Conservation (phyloP, 495 filamentous ascomycete genomes). For the Astrocystis sublimbata region DNA sequence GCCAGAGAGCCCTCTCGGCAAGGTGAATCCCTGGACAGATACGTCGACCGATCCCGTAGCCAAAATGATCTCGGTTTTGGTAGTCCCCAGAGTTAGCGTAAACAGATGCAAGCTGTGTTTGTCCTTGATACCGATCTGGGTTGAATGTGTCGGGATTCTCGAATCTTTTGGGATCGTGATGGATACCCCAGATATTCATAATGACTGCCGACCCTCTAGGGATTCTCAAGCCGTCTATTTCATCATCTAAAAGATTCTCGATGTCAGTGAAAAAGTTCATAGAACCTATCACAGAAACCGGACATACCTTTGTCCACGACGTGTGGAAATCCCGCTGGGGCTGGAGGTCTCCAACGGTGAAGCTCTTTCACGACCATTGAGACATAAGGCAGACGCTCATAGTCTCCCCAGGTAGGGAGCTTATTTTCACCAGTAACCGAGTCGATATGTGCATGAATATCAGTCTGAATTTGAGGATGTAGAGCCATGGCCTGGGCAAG, state of each 20-base stretch:
- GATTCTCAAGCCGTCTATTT: slow-evolving; percentile 43
- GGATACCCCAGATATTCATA: slow-evolving; percentile 44
- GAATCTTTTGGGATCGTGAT: slow-evolving; percentile 35
- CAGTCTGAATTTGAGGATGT: slow-evolving; percentile 25
- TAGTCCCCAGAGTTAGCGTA: neutral
- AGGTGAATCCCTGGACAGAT: slow-evolving; percentile 59
- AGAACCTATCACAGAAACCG: no score
- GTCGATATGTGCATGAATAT: slow-evolving; percentile 24
- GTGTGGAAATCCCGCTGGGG: slow-evolving; percentile 36
- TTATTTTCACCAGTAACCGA: slow-evolving; percentile 35
- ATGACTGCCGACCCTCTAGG: slow-evolving; percentile 46
- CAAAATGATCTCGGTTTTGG: slow-evolving; percentile 48
- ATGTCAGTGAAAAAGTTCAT: no score
- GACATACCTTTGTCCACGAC: slow-evolving; percentile 16
- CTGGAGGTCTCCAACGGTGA: slow-evolving; percentile 40
- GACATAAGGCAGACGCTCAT: slow-evolving; percentile 43
- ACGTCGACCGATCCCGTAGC: slow-evolving; percentile 54
- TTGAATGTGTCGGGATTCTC: slow-evolving; percentile 49
- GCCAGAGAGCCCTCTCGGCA: slow-evolving; percentile 54
- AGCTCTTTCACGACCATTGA: slow-evolving; percentile 42
- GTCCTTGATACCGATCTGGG: slow-evolving; percentile 37
- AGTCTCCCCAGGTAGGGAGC: slow-evolving; percentile 40
- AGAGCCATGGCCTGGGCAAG: slow-evolving; percentile 44
- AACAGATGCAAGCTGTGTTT: neutral
- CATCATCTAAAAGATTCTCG: slow-evolving; percentile 38